Conservation (phyloP, 2,329 filamentous ascomycete genomes). For the Colletotrichum siamense region DNA sequence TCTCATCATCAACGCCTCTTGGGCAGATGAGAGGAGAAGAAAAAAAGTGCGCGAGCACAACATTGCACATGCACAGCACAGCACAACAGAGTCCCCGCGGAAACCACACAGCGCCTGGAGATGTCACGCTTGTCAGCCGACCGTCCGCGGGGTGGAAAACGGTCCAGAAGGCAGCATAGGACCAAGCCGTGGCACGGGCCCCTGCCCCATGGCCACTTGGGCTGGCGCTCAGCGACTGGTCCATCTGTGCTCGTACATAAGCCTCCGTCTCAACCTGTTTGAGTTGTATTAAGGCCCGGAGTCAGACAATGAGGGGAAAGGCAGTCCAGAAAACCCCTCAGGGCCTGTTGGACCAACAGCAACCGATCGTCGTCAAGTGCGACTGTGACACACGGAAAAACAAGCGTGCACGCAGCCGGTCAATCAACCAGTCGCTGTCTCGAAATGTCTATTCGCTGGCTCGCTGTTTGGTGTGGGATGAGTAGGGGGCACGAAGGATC, state of each 20-base stretch:
- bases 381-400: neutral
- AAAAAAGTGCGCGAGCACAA: neutral
- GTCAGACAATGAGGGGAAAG: slow-evolving; percentile 9
- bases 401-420: neutral
- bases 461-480: neutral
- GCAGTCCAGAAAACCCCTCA: neutral
- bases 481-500: neutral
- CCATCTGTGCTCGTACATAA: slow-evolving; percentile 17
- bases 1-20: slow-evolving; percentile 20
- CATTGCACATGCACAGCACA: neutral
- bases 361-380: neutral
- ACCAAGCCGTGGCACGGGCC: slow-evolving; percentile 5
- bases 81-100: neutral
- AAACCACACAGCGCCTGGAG: neutral
- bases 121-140: slow-evolving; percentile 13
- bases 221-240: neutral
- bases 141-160: neutral
- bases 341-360: neutral
- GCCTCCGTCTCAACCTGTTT: slow-evolving; percentile 22
- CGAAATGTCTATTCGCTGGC: neutral
- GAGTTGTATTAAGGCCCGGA: slow-evolving; percentile 18
- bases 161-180: neutral
- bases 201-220: slow-evolving; percentile 11
- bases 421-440: neutral
- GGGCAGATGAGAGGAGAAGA: neutral